Evolutionary conservation across 345 rosid genomes (phyloP).

Genomic region (Litchi chinensis): DNA sequence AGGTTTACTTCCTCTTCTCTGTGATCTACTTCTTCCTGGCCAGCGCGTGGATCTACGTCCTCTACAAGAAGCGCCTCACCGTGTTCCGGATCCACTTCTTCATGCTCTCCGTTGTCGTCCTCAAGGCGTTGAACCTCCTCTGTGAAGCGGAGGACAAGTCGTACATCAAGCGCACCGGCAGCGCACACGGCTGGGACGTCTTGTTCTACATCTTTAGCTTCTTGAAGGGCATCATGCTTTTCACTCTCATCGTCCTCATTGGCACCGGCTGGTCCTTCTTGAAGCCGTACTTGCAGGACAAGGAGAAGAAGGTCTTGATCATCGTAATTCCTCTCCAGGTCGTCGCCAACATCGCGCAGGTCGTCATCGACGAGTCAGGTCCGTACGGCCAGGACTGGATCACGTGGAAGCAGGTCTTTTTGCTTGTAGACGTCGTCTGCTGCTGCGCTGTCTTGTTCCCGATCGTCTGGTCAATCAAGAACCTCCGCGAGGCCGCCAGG

Average conservation of each 20-base stretch:
- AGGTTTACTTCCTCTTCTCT: slow-evolving; percentile 76
- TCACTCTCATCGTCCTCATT: slow-evolving; percentile 89
- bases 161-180: slow-evolving; percentile 84
- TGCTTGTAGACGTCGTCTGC: slow-evolving; percentile 91
- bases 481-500: slow-evolving; percentile 89
- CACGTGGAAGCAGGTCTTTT: slow-evolving; percentile 87
- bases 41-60: slow-evolving; percentile 70
- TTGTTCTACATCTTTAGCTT: slow-evolving; percentile 91
- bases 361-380: slow-evolving; percentile 83
- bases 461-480: slow-evolving; percentile 96
- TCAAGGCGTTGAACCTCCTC: slow-evolving; percentile 70
- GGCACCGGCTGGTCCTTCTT: slow-evolving; percentile 97
- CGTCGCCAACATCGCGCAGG: slow-evolving; percentile 90
- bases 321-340: slow-evolving; percentile 96
- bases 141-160: slow-evolving; percentile 96
- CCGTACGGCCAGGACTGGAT: slow-evolving; percentile 81
- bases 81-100: slow-evolving; percentile 84
- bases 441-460: slow-evolving; percentile 96
- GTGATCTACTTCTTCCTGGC: slow-evolving; percentile 64
- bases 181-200: slow-evolving; percentile 97
- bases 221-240: slow-evolving; percentile 83
- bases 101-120: slow-evolving; percentile 79
- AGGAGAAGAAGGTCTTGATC: slow-evolving; percentile 95
- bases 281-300: slow-evolving; percentile 95
- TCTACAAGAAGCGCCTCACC: slow-evolving; percentile 73